Evolutionary conservation across 768 basidiomycete genomes (phyloP).

Genomic region (Hygrophoropsis aurantiaca): DNA sequence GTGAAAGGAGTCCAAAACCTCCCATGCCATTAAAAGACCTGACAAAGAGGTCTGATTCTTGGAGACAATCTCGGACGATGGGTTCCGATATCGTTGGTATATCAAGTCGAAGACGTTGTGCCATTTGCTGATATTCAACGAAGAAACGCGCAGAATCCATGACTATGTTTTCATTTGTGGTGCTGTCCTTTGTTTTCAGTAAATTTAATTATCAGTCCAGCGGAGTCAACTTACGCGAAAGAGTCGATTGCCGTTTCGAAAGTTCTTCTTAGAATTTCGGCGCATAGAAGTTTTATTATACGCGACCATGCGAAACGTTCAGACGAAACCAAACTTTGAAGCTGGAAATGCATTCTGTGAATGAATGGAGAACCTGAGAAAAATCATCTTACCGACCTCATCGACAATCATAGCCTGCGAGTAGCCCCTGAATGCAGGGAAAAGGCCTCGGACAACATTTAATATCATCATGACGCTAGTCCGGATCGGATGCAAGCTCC

Average conservation of each 20-base stretch:
- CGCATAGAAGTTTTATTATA: slow-evolving; percentile 54
- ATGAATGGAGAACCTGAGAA: not conserved
- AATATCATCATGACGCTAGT: slow-evolving; percentile 70
- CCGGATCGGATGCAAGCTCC: slow-evolving; percentile 63
- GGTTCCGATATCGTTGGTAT: slow-evolving; percentile 79
- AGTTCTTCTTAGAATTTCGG: slow-evolving; percentile 64
- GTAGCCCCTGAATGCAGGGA: slow-evolving; percentile 83
- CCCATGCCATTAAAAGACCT: slow-evolving; percentile 74
- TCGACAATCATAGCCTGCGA: slow-evolving; percentile 86
- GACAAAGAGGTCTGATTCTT: slow-evolving; percentile 83
- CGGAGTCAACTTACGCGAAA: slow-evolving; percentile 60
- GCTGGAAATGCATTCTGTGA: slow-evolving; percentile 36
- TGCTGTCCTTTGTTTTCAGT: slow-evolving; percentile 36
- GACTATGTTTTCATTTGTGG: slow-evolving; percentile 71
- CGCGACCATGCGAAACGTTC: slow-evolving; percentile 71
- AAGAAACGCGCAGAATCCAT: slow-evolving; percentile 70
- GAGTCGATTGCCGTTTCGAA: slow-evolving; percentile 67
- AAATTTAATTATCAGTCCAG: slow-evolving; percentile 9
- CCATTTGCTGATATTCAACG: slow-evolving; percentile 78
- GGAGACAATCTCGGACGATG: slow-evolving; percentile 70
- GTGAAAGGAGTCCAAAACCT: slow-evolving; percentile 77
- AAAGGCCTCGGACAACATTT: slow-evolving; percentile 69
- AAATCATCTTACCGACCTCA: slow-evolving; percentile 53
- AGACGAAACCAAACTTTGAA: slow-evolving; percentile 69
- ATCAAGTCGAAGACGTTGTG: slow-evolving; percentile 74